A percentile compares a stretch with the other conserved stretches of the same genome.
Conservation (phyloP, 805 yeast genomes). For the Wickerhamiella domercqiae region DNA sequence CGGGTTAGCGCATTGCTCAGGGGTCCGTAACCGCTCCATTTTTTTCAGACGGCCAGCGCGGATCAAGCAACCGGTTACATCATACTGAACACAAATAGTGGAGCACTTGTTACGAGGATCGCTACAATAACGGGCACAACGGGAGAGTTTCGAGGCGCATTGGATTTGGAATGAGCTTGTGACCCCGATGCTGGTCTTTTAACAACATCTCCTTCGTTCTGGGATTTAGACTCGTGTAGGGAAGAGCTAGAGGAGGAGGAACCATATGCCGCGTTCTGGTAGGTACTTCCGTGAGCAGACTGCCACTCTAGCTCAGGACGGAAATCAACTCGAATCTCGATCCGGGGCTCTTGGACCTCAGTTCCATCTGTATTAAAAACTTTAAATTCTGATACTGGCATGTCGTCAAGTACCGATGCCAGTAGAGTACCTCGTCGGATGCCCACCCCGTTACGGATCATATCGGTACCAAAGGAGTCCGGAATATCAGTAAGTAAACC, state of each 20-base stretch:
- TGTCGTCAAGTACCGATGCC: conserved; percentile 10
- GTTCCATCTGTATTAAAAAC: conserved; percentile 17
- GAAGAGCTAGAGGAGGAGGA: too few species aligned
- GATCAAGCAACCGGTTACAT: neutral
- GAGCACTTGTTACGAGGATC: neutral
- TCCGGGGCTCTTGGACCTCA: conserved; percentile 8
- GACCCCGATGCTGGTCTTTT: too few species aligned
- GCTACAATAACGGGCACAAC: neutral
- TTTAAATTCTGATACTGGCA: conserved; percentile 12
- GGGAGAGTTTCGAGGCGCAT: neutral
- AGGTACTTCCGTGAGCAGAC: too few species aligned
- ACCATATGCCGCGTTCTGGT: too few species aligned
- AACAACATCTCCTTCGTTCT: too few species aligned
- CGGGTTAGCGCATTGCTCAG: conserved; percentile 16
- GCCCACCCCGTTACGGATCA: conserved; percentile 24
- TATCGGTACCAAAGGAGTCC: conserved; percentile 21
- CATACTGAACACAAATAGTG: neutral
- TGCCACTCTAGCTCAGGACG: conserved; percentile 4
- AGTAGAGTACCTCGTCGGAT: conserved; percentile 17
- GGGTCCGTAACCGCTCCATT: conserved; percentile 6
- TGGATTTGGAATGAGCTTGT: conserved; percentile 3
- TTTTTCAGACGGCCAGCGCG: neutral
- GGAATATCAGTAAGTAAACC: conserved; percentile 20
- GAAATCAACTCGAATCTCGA: conserved; percentile 8
- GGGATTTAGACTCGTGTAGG: too few species aligned